Evolutionary conservation across 345 rosid species (phyloP), one percentile per base, ranked within the genome.

Genomic region (Draba incana): DNA sequence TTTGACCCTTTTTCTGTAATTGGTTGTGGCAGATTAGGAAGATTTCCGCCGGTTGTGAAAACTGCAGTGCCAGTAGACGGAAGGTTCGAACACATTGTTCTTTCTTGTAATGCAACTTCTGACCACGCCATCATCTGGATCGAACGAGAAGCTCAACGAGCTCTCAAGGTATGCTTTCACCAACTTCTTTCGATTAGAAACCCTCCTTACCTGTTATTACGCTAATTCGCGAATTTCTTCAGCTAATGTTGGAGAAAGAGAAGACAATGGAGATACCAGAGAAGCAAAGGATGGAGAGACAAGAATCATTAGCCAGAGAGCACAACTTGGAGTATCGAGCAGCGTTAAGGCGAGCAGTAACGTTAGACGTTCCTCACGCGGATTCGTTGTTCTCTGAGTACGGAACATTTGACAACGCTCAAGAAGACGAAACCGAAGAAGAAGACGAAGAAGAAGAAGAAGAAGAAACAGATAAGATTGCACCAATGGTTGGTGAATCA

Each of bases 21-120:
- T 46, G 62, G 30, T 60, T 62, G 14, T 68, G 75, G 63, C 83
- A 94, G 97, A 81, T 59, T 80, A 69, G 97, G 97, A 69, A 84
- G 99, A 68, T 83, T 54, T 73, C 95, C 96, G 5, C 97, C 99
- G 1, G 87, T 91, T 44, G 96, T 94, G 64, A 91, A 85, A 75
- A 91, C 96, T 8, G 97, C 95, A 45, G 97, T 94, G 30, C 97
- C 99, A 3, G 96, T 94, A 15, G 96, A 86, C 28, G 97, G 99
- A 76, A 84, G 99, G 76, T 94, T 94, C 41, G 99, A 94, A 83
- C 97, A 88, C 68, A 86, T 91, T 30, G 96, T 94, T 73, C 87
- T 94, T 42, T 88, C 97, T 64, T 94, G 94, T 75, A 88, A 93
- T 67, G 98, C 97, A 67, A 87, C 88, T 76, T 88, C 99, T 20